A percentile compares a stretch with the other conserved stretches of the same genome.
phyloP scores from a whole-genome alignment of 148 eudicot genomes.

The Drosera capensis region DNA sequence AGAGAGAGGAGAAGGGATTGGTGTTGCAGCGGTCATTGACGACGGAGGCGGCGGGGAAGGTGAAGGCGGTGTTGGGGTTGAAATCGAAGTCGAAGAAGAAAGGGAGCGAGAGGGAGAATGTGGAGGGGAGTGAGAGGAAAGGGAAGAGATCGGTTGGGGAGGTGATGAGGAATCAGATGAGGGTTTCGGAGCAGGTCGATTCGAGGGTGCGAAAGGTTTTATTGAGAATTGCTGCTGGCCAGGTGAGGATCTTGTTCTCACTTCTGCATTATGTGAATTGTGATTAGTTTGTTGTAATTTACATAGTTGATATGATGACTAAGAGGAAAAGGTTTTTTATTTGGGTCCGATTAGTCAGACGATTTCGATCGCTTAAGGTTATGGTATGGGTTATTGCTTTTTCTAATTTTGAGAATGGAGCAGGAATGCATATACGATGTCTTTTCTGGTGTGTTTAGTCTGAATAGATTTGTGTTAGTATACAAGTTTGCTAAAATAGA shows the following conservation, averaged over 20 bases:
- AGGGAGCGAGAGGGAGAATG: slow-evolving; percentile 14
- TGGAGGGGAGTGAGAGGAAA: slow-evolving; percentile 14
- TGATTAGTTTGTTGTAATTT: no score
- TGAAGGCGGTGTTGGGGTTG: slow-evolving; percentile 84
- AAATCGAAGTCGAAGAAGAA: slow-evolving; percentile 45
- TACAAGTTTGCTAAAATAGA: no score
- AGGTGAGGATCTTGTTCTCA: slow-evolving; percentile 27
- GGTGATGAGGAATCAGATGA: slow-evolving; percentile 83
- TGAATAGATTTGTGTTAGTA: no score
- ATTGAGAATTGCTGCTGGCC: slow-evolving; percentile 74
- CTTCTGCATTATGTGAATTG: background rate
- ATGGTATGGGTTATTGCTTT: no score
- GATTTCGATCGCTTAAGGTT: no score
- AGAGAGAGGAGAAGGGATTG: slow-evolving; percentile 11
- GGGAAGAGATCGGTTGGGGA: slow-evolving; percentile 45
- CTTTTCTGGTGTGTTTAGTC: no score
- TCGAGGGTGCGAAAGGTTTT: slow-evolving; percentile 73
- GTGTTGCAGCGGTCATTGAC: slow-evolving; percentile 51
- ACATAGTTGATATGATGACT: no score
- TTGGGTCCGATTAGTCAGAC: no score
- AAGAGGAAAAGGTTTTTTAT: no score
- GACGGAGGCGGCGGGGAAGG: slow-evolving; percentile 65
- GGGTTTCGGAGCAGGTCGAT: slow-evolving; percentile 56
- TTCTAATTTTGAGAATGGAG: no score
- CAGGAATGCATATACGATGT: no score